Percentiles rank a stretch among this genome's conserved stretches.
Conservation (phyloP, 805 yeast species). For the Metschnikowia cubensis region DNA sequence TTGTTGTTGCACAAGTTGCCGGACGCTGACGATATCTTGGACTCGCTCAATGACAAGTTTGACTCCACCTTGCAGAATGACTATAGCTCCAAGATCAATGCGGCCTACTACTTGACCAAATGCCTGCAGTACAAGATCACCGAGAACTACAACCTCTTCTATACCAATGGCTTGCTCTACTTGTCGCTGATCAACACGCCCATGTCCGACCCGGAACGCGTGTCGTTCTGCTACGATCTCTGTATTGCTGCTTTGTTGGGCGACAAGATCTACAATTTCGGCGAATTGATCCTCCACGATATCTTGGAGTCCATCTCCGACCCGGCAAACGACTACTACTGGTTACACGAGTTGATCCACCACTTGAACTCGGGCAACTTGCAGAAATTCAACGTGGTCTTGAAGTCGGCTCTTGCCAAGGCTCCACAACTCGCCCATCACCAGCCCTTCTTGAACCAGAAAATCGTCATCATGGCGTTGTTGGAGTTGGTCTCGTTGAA, state of each 20-base stretch:
- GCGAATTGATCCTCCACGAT: constrained; percentile 89
- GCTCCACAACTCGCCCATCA: constrained; percentile 56
- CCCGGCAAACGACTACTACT: constrained; percentile 47
- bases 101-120: constrained; percentile 77
- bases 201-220: constrained; percentile 33
- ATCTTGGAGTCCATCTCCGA: constrained; percentile 51
- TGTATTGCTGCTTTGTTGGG: constrained; percentile 86
- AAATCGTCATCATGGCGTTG: constrained; percentile 87
- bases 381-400: constrained; percentile 52
- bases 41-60: constrained; percentile 52
- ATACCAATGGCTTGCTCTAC: constrained; percentile 75
- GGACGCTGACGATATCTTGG: constrained; percentile 66
- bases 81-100: constrained; percentile 55
- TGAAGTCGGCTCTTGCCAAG: constrained; percentile 33
- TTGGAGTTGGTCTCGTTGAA: constrained; percentile 79
- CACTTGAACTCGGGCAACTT: constrained; percentile 79
- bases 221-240: constrained; percentile 63
- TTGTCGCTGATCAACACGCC: constrained; percentile 63
- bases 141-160: constrained; percentile 76
- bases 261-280: constrained; percentile 89
- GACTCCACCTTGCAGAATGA: constrained; percentile 39
- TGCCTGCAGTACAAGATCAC: constrained; percentile 71
- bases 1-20: constrained; percentile 49
- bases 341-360: constrained; percentile 70
- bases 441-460: constrained; percentile 73